phyloP scores from a whole-genome alignment of 352 stramenopile species.

The Phytophthora crassamura region DNA sequence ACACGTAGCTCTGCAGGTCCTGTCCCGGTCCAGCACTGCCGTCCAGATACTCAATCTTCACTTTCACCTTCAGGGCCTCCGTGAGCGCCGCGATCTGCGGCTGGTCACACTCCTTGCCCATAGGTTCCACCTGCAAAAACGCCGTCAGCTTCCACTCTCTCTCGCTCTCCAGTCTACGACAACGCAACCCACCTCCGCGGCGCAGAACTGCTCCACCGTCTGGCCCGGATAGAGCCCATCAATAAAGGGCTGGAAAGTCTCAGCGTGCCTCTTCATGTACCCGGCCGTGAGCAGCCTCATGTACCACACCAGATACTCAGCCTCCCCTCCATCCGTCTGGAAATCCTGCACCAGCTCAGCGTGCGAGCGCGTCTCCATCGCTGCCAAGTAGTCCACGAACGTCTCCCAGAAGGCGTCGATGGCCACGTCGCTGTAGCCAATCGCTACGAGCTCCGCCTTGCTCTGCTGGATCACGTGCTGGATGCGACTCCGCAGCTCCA shows the following conservation, averaged over 20 bases:
- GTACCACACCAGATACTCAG: conserved; percentile 92
- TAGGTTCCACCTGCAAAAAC: conserved; percentile 88
- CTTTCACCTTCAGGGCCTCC: conserved; percentile 87
- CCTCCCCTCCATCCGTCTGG: conserved; percentile 86
- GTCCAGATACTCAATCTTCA: conserved; percentile 95
- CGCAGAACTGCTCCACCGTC: conserved; percentile 87
- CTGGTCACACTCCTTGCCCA: conserved; percentile 94
- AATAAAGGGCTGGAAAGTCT: conserved; percentile 92
- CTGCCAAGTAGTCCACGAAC: conserved; percentile 89
- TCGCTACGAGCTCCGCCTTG: conserved; percentile 73
- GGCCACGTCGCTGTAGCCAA: conserved; percentile 92
- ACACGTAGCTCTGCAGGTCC: conserved; percentile 74
- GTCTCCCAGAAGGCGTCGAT: conserved; percentile 95
- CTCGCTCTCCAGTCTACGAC: background rate
- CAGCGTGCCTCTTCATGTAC: conserved; percentile 88
- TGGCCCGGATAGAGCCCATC: conserved; percentile 81
- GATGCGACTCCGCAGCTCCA: conserved; percentile 44
- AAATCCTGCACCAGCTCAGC: conserved; percentile 80
- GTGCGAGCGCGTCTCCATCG: conserved; percentile 80
- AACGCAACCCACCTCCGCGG: conserved; percentile 51
- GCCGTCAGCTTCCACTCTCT: conserved; percentile 4
- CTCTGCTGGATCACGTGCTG: conserved; percentile 71
- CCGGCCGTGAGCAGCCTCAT: conserved; percentile 84
- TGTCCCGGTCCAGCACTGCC: conserved; percentile 62
- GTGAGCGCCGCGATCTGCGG: conserved; percentile 93